Evolutionary conservation across 352 stramenopile species (phyloP).

Genomic region (Globisporangium middletonii): DNA sequence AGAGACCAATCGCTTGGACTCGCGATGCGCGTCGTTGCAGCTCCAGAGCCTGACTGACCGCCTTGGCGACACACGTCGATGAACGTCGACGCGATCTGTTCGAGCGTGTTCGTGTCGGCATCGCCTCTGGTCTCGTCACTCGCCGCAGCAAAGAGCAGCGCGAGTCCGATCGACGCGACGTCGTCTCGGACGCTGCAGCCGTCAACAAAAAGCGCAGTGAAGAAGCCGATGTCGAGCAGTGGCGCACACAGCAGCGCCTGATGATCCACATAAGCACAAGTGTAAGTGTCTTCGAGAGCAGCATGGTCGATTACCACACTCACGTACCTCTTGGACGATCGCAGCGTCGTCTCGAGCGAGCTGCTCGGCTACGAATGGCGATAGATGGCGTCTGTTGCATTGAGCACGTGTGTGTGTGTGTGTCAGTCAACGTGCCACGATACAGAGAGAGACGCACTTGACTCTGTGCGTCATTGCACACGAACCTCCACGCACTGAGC

Average conservation of each 20-base stretch:
- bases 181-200: background rate
- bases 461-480: background rate
- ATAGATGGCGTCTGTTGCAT: slow-evolving; percentile 20
- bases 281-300: background rate
- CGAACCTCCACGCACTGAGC: slow-evolving; percentile 7
- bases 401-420: background rate
- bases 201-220: slow-evolving; percentile 3
- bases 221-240: slow-evolving; percentile 6
- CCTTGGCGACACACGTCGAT: slow-evolving; percentile 21
- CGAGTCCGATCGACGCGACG: slow-evolving; percentile 1
- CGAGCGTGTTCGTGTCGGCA: background rate
- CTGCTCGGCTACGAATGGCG: slow-evolving; percentile 12
- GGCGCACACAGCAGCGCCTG: slow-evolving; percentile 6
- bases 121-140: background rate
- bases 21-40: background rate
- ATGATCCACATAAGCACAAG: background rate
- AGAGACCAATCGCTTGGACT: slow-evolving; percentile 5
- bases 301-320: background rate
- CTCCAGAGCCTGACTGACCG: background rate
- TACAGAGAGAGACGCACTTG: background rate
- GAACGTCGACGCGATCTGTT: slow-evolving; percentile 20
- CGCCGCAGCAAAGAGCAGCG: slow-evolving; percentile 18
- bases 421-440: background rate
- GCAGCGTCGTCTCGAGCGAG: slow-evolving; percentile 4
- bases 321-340: background rate